Percentiles rank a stretch among this genome's conserved stretches.
Conservation (phyloP, 2,329 filamentous ascomycete genomes). For the Calonectria pteridis region DNA sequence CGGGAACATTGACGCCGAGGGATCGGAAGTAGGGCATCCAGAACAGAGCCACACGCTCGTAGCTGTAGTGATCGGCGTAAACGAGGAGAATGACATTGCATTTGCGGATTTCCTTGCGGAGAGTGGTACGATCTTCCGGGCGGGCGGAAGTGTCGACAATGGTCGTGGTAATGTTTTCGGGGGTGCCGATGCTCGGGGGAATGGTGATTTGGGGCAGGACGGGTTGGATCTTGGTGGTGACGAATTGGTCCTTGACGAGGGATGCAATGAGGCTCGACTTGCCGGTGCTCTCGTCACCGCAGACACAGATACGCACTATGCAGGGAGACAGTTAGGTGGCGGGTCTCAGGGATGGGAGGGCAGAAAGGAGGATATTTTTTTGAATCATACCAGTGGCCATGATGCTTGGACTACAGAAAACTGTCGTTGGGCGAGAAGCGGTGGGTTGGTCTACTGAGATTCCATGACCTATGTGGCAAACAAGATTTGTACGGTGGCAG, state of each 20-base stretch:
- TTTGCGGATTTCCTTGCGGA: slow-evolving; percentile 95
- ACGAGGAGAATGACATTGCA: slow-evolving; percentile 97
- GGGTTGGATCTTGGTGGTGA: slow-evolving; percentile 93
- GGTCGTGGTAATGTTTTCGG: slow-evolving; percentile 96
- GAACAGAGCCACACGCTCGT: slow-evolving; percentile 95
- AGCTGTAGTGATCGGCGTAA: slow-evolving; percentile 99
- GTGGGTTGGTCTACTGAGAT: slow-evolving; percentile 33
- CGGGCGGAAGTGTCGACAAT: slow-evolving; percentile 97
- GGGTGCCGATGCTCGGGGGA: slow-evolving; percentile 90
- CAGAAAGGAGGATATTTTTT: not conserved
- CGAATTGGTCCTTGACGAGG: slow-evolving; percentile 96
- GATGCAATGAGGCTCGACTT: slow-evolving; percentile 95
- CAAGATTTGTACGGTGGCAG: slow-evolving; percentile 20
- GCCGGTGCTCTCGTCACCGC: slow-evolving; percentile 95
- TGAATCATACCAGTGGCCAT: slow-evolving; percentile 43
- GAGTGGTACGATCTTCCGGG: slow-evolving; percentile 89
- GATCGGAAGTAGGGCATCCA: slow-evolving; percentile 99
- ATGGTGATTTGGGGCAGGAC: slow-evolving; percentile 96
- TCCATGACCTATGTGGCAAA: slow-evolving; percentile 34
- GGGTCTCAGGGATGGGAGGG: not conserved
- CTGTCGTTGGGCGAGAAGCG: slow-evolving; percentile 14
- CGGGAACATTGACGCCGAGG: slow-evolving; percentile 97
- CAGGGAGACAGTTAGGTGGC: slow-evolving; percentile 34
- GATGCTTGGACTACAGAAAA: slow-evolving; percentile 25
- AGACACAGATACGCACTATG: slow-evolving; percentile 90